A percentile compares a stretch with the other conserved stretches of the same genome.
phyloP scores from a whole-genome alignment of 2,329 filamentous ascomycete species.

The Aspergillus oerlinghausenensis region DNA sequence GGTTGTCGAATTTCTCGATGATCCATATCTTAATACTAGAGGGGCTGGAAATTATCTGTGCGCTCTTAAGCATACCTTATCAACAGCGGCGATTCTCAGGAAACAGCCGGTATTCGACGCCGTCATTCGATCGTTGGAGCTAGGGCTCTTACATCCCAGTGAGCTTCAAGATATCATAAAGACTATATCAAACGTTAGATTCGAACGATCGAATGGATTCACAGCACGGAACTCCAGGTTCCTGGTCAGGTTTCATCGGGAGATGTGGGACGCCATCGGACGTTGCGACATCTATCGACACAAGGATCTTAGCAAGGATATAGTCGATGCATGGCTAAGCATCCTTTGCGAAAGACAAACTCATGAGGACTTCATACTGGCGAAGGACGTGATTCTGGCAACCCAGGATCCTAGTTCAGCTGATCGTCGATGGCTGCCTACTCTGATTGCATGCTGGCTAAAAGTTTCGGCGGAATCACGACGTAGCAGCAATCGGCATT shows the following conservation, averaged over 20 bases:
- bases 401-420: slow-evolving; percentile 17
- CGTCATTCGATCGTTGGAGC: slow-evolving; percentile 27
- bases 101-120: slow-evolving; percentile 21
- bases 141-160: slow-evolving; percentile 30
- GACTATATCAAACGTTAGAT: slow-evolving; percentile 19
- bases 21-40: slow-evolving; percentile 32
- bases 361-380: slow-evolving; percentile 17
- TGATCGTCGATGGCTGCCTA: slow-evolving; percentile 18
- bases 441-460: slow-evolving; percentile 26
- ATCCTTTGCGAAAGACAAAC: slow-evolving; percentile 18
- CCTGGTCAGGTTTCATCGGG: slow-evolving; percentile 21
- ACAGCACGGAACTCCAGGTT: slow-evolving; percentile 10
- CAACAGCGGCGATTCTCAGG: slow-evolving; percentile 12
- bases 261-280: slow-evolving; percentile 36
- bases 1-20: slow-evolving; percentile 30
- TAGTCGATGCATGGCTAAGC: slow-evolving; percentile 30
- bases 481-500: slow-evolving; percentile 6
- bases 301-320: slow-evolving; percentile 26
- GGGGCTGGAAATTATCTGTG: slow-evolving; percentile 33
- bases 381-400: slow-evolving; percentile 28
- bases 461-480: slow-evolving; percentile 7
- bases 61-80: slow-evolving; percentile 23
- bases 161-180: slow-evolving; percentile 32
- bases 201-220: slow-evolving; percentile 9
- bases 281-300: slow-evolving; percentile 31